Evolutionary conservation across 495 filamentous ascomycete species (phyloP).

Genomic region (Penicillium soppii): DNA sequence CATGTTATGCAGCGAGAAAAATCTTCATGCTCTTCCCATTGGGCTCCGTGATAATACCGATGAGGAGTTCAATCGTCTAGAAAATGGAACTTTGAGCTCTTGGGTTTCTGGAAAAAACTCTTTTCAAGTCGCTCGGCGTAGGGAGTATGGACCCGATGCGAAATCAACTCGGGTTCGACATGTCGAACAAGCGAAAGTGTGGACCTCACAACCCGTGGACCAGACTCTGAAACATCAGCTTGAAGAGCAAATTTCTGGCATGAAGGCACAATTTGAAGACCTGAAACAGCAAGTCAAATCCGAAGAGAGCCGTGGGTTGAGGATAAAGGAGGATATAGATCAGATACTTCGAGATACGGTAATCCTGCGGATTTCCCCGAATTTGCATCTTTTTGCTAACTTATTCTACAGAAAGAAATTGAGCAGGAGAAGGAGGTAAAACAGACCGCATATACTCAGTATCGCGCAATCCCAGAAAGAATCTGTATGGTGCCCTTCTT

Average conservation of each 20-base stretch:
- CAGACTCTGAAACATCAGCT: conserved; percentile 53
- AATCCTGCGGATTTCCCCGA: conserved; percentile 1
- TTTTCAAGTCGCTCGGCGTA: conserved; percentile 61
- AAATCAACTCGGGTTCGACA: conserved; percentile 60
- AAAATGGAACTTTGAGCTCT: conserved; percentile 47
- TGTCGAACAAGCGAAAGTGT: conserved; percentile 57
- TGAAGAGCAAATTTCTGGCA: conserved; percentile 38
- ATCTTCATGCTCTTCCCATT: conserved; percentile 66
- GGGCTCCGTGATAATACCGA: conserved; percentile 59
- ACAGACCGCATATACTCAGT: conserved; percentile 62
- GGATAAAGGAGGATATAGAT: conserved; percentile 26
- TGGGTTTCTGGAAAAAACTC: conserved; percentile 63
- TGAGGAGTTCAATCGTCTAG: conserved; percentile 59
- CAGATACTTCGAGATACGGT: conserved; percentile 40
- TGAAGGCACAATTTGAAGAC: conserved; percentile 42
- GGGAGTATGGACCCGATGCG: conserved; percentile 71
- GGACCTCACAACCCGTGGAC: conserved; percentile 79
- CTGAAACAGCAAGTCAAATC: conserved; percentile 32
- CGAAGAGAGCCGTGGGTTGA: conserved; percentile 38
- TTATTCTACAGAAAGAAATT: conserved; percentile 36
- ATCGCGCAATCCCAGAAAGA: conserved; percentile 64
- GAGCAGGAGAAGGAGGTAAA: conserved; percentile 52
- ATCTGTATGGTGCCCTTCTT: conserved; percentile 52
- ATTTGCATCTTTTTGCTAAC: conserved; percentile 15
- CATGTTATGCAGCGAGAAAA: conserved; percentile 73